phyloP scores from a whole-genome alignment of 176 grass and related monocot genomes.

The Thalia dealbata region DNA sequence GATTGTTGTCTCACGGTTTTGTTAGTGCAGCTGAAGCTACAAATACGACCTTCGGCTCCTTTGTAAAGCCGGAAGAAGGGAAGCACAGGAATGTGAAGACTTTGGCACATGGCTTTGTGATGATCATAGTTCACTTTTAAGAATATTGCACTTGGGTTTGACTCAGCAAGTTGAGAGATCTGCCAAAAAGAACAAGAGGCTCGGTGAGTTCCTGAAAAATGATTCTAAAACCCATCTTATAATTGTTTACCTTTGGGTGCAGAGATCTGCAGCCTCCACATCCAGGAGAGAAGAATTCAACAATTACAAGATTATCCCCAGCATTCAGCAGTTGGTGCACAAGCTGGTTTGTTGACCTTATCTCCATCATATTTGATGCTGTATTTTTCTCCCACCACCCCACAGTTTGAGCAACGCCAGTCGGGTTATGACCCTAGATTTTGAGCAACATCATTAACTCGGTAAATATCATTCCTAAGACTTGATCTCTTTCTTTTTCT shows the following conservation, averaged over 20 bases:
- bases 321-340: conserved; percentile 27
- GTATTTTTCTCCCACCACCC: conserved; percentile 37
- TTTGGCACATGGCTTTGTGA: conserved; percentile 31
- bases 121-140: conserved; percentile 42
- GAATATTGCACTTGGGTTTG: conserved; percentile 41
- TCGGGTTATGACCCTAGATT: neutral
- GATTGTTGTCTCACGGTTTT: conserved; percentile 30
- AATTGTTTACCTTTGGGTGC: conserved; percentile 48
- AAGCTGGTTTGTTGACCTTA: conserved; percentile 41
- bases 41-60: conserved; percentile 36
- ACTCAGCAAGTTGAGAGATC: conserved; percentile 45
- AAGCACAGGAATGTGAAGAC: conserved; percentile 29
- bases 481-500: no score
- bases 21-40: conserved; percentile 71
- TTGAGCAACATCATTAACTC: neutral
- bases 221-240: neutral
- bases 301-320: conserved; percentile 44
- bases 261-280: conserved; percentile 56
- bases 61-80: conserved; percentile 49
- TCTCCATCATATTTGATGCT: conserved; percentile 42
- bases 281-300: conserved; percentile 42
- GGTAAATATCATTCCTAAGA: neutral
- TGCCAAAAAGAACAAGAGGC: conserved; percentile 11
- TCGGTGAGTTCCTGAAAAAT: neutral
- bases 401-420: neutral